Percentiles rank a stretch among this genome's conserved stretches.
Evolutionary conservation across 179 eudicot genomes (phyloP).

Genomic region (Beta corolliflora): DNA sequence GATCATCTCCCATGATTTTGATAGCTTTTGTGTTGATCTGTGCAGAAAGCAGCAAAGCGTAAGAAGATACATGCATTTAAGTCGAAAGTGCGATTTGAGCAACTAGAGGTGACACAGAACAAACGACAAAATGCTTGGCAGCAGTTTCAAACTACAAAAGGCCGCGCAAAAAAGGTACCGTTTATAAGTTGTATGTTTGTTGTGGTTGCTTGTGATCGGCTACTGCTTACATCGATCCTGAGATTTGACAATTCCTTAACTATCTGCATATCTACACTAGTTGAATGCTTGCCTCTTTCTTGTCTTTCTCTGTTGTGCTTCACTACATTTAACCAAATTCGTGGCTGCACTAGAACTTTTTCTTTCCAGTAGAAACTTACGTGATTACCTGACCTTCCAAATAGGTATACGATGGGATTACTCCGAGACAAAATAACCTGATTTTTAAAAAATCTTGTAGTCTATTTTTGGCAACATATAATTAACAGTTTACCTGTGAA

Average conservation of each 20-base stretch:
- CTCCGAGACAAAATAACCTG: too few species aligned
- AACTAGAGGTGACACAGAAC: slow-evolving; percentile 89
- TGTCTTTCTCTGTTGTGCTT: background rate
- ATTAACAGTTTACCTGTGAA: background rate
- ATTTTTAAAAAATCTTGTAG: too few species aligned
- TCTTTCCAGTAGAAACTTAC: background rate
- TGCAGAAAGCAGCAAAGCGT: slow-evolving; percentile 82
- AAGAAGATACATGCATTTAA: slow-evolving; percentile 94
- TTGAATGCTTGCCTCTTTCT: background rate
- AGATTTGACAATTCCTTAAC: background rate
- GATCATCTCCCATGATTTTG: background rate
- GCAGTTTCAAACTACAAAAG: slow-evolving; percentile 92
- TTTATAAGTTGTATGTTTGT: background rate
- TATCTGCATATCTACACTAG: background rate
- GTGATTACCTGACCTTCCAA: background rate
- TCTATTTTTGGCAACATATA: background rate
- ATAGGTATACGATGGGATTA: too few species aligned
- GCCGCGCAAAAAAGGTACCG: slow-evolving; percentile 80
- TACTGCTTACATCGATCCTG: background rate
- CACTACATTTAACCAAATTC: background rate
- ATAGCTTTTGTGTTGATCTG: slow-evolving; percentile 13
- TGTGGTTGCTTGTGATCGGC: background rate
- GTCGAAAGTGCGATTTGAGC: slow-evolving; percentile 86
- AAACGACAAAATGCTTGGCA: slow-evolving; percentile 99
- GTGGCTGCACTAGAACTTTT: background rate